A percentile compares a stretch with the other conserved stretches of the same genome.
These are phyloP conservation scores for Yarrowia porcina DNA, from an alignment of 805 yeast species.

Conservation along the genomic window DNA sequence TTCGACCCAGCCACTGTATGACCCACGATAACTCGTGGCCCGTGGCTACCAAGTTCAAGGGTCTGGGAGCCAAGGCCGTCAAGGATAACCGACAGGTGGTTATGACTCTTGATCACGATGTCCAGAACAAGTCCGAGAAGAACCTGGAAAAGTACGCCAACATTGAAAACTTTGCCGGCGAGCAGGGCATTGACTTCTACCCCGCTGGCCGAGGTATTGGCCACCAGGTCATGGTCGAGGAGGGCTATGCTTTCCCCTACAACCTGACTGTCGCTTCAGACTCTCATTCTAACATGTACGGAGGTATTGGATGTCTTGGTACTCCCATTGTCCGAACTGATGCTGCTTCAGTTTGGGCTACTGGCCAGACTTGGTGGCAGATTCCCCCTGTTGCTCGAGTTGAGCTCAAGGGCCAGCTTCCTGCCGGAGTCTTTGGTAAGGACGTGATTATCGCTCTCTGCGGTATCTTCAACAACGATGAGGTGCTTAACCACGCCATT, in stretches of 20 bases:
- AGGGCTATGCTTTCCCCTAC: conserved; percentile 95
- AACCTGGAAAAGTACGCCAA: conserved; percentile 83
- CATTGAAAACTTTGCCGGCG: conserved; percentile 83
- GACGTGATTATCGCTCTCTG: conserved; percentile 96
- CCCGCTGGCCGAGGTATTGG: conserved; percentile 99
- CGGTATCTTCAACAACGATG: conserved; percentile 86
- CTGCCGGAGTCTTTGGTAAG: conserved; percentile 88
- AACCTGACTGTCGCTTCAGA: conserved; percentile 95
- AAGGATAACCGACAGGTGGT: conserved; percentile 88
- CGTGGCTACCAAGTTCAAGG: conserved; percentile 93
- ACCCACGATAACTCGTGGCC: conserved; percentile 99
- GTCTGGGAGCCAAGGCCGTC: conserved; percentile 82
- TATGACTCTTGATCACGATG: conserved; percentile 96
- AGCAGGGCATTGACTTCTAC: conserved; percentile 92
- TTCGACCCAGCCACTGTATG: conserved; percentile 96
- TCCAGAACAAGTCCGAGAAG: conserved; percentile 86
- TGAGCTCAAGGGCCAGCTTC: conserved; percentile 75
- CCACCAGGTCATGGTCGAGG: conserved; percentile 98
- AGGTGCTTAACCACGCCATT: conserved; percentile 88
- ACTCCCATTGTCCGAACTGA: conserved; percentile 98
- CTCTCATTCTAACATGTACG: conserved; percentile 96
- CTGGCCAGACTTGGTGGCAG: conserved; percentile 99
- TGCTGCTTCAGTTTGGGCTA: conserved; percentile 99
- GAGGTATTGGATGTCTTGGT: conserved; percentile 94
- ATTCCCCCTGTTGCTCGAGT: conserved; percentile 98